These are phyloP conservation scores for Dactylellina haptotyla DNA, from an alignment of 2,329 filamentous ascomycete genomes.

Conservation along the genomic window DNA sequence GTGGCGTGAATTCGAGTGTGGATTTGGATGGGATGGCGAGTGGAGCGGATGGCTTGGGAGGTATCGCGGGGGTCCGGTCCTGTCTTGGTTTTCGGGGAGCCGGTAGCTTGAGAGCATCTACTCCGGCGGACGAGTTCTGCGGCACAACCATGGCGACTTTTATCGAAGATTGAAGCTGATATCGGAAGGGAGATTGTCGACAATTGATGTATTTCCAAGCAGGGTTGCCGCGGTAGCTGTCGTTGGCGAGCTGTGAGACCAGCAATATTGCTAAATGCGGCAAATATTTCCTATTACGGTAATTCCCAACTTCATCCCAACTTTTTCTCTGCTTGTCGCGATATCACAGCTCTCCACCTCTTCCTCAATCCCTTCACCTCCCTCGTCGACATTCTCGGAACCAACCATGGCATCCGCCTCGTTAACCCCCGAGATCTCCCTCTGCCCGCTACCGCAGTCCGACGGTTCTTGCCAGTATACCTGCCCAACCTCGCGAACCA, in stretches of 20 bases:
- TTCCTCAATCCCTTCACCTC: not conserved
- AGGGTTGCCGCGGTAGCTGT: no score
- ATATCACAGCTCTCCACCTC: slow-evolving; percentile 3
- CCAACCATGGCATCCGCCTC: slow-evolving; percentile 19
- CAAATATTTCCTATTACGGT: slow-evolving; percentile 21
- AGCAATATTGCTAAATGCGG: no score
- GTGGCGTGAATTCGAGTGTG: slow-evolving; percentile 71
- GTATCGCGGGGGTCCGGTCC: slow-evolving; percentile 51
- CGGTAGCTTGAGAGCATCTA: slow-evolving; percentile 36
- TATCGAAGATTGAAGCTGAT: not conserved
- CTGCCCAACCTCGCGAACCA: slow-evolving; percentile 70
- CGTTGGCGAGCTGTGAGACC: no score
- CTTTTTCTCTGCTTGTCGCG: slow-evolving; percentile 21
- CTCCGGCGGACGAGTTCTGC: not conserved
- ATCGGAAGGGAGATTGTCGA: no score
- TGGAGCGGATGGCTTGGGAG: slow-evolving; percentile 53
- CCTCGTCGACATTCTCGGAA: slow-evolving; percentile 5
- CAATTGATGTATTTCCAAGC: no score
- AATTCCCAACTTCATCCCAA: slow-evolving; percentile 35
- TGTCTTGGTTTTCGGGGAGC: slow-evolving; percentile 45
- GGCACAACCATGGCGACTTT: slow-evolving; percentile 35
- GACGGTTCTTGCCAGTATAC: slow-evolving; percentile 81
- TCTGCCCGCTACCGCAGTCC: slow-evolving; percentile 69
- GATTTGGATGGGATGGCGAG: slow-evolving; percentile 73
- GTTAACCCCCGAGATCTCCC: slow-evolving; percentile 28